Evolutionary conservation across 2,329 filamentous ascomycete genomes (phyloP).

Genomic region (Aureobasidium sp.): DNA sequence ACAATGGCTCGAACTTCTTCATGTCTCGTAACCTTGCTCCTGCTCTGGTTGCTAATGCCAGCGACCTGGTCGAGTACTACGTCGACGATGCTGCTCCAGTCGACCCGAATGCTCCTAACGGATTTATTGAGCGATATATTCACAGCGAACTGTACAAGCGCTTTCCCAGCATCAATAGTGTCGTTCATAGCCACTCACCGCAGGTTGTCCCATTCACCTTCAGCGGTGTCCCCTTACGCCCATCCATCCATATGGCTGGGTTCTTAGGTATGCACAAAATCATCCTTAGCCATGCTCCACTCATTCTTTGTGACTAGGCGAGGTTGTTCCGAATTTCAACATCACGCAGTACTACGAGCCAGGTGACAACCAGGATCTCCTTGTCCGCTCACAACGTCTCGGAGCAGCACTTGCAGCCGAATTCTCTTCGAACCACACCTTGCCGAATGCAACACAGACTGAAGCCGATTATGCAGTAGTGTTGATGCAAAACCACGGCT

Average conservation of each 20-base stretch:
- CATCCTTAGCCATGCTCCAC: background rate
- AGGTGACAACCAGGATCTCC: constrained; percentile 20
- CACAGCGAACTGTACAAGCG: constrained; percentile 41
- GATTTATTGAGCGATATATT: constrained; percentile 40
- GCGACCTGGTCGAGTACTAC: constrained; percentile 42
- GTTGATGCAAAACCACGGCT: constrained; percentile 41
- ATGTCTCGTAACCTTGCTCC: constrained; percentile 43
- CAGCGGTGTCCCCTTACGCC: constrained; percentile 32
- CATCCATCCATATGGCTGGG: constrained; percentile 37
- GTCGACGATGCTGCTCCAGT: constrained; percentile 37
- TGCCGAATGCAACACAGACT: background rate
- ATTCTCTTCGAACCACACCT: constrained; percentile 15
- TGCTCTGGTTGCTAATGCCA: constrained; percentile 35
- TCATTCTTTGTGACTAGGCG: background rate
- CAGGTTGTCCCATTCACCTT: constrained; percentile 38
- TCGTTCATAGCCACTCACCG: constrained; percentile 40
- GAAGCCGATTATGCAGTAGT: constrained; percentile 29
- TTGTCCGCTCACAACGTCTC: constrained; percentile 18
- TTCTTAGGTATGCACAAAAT: constrained; percentile 31
- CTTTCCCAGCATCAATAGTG: constrained; percentile 31
- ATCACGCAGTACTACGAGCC: constrained; percentile 18
- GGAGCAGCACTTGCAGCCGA: constrained; percentile 18
- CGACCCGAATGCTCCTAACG: constrained; percentile 30
- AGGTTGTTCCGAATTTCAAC: constrained; percentile 19
- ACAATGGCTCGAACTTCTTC: constrained; percentile 39